Conservation (phyloP, 306 rosid species). For the Abrus precatorius region DNA sequence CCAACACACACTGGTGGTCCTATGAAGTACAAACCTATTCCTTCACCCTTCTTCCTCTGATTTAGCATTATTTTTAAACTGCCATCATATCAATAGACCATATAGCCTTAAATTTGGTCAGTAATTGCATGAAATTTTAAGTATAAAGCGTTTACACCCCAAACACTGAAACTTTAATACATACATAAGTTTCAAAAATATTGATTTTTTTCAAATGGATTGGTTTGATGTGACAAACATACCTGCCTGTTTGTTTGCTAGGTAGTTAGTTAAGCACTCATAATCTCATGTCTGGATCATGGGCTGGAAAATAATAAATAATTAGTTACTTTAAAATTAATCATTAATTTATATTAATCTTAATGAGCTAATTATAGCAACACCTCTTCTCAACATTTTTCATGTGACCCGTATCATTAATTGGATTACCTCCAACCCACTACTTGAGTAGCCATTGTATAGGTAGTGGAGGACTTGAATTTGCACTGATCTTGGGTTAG, state of each 20-base stretch:
- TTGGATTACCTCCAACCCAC: not conserved
- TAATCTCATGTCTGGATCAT: not conserved
- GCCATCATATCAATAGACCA: no score
- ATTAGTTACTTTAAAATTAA: not conserved
- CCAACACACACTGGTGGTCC: not conserved
- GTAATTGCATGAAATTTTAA: not conserved
- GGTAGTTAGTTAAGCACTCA: not conserved
- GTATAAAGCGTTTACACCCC: not conserved
- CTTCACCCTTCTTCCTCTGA: no score
- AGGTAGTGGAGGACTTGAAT: no score
- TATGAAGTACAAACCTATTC: no score
- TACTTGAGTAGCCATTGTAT: no score
- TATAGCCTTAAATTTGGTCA: not conserved
- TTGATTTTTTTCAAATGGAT: not conserved
- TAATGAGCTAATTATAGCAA: not conserved
- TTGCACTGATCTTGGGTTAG: no score
- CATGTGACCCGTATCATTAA: not conserved
- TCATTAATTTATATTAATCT: not conserved
- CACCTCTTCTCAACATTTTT: not conserved
- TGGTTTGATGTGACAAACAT: not conserved
- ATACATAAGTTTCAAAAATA: not conserved
- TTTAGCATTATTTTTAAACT: no score
- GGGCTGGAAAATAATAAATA: not conserved
- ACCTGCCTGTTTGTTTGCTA: not conserved
- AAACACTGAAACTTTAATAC: not conserved